Evolutionary conservation across 768 basidiomycete species (phyloP).

Genomic region (Lentinula raphanica): DNA sequence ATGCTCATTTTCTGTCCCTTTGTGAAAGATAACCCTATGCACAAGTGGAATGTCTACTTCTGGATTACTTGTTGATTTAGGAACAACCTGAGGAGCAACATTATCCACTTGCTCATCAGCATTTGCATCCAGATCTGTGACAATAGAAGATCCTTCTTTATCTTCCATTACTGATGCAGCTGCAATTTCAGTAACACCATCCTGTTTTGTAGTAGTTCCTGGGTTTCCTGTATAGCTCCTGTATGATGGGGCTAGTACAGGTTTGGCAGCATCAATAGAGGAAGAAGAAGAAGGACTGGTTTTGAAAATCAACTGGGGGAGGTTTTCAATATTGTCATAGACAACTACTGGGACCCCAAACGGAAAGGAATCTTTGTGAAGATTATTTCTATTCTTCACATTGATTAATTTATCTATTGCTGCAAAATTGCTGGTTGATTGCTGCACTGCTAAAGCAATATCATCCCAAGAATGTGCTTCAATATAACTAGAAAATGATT

Average conservation of each 20-base stretch:
- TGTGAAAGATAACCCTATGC: constrained; percentile 14
- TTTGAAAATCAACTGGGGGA: constrained; percentile 22
- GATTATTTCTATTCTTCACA: constrained; percentile 15
- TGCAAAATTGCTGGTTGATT: constrained; percentile 9
- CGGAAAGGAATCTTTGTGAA: not conserved
- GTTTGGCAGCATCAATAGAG: constrained; percentile 12
- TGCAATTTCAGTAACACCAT: constrained; percentile 1
- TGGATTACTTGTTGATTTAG: not conserved
- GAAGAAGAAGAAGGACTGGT: constrained; percentile 2
- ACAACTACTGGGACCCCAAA: constrained; percentile 23
- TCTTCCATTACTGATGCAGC: constrained; percentile 4
- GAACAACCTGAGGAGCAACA: not conserved
- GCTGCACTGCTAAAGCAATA: constrained; percentile 18
- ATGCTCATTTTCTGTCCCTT: constrained; percentile 22
- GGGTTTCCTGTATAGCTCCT: no score
- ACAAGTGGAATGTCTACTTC: constrained; percentile 7
- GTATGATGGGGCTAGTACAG: no score
- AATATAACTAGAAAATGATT: constrained; percentile 14
- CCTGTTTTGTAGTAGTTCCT: not conserved
- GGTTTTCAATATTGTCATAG: constrained; percentile 23
- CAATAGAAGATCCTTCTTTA: constrained; percentile 8
- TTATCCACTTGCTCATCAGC: constrained; percentile 9
- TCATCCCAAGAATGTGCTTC: constrained; percentile 22
- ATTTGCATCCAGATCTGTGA: constrained; percentile 10
- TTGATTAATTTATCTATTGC: constrained; percentile 23